Percentiles rank a stretch among this genome's conserved stretches.
phyloP scores from a whole-genome alignment of 768 basidiomycete species.

The Russula olivacea region DNA sequence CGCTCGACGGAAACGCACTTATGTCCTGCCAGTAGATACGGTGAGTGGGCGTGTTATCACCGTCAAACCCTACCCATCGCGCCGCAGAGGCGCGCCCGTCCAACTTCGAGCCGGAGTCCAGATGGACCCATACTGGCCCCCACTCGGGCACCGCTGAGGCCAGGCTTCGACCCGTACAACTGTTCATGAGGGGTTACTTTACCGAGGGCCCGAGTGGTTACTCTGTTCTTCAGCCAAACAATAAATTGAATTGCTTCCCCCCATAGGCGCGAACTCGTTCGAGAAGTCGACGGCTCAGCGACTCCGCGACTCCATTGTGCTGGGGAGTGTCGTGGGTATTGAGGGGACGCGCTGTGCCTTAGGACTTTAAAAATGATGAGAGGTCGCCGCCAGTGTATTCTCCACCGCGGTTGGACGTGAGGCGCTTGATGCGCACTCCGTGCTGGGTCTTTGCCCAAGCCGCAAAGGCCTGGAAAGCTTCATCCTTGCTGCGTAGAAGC shows the following conservation, averaged over 20 bases:
- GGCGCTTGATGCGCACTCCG: conserved; percentile 28
- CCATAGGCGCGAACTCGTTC: conserved; percentile 35
- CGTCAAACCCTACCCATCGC: not conserved
- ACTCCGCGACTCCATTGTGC: conserved; percentile 38
- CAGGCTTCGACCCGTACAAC: not conserved
- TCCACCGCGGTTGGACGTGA: conserved; percentile 31
- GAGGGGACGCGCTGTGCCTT: conserved; percentile 25
- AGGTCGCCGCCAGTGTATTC: conserved; percentile 30
- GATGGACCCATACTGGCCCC: not conserved
- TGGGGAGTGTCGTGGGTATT: conserved; percentile 32
- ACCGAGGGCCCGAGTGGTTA: not conserved
- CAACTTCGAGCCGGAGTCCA: not conserved
- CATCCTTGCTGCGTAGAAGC: too few species aligned
- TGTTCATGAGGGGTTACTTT: not conserved
- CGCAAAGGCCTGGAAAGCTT: conserved; percentile 28
- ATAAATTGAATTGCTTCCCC: conserved; percentile 27
- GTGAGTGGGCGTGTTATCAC: not conserved
- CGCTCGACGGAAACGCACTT: not conserved
- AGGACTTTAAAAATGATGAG: conserved; percentile 16
- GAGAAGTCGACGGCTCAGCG: conserved; percentile 31
- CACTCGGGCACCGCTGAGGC: not conserved
- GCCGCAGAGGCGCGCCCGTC: not conserved
- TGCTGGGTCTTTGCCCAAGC: conserved; percentile 29
- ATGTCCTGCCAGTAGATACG: not conserved
- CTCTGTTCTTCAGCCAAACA: not conserved